These are phyloP conservation scores for Phytophthora pini DNA, from an alignment of 352 stramenopile genomes.

Conservation along the genomic window DNA sequence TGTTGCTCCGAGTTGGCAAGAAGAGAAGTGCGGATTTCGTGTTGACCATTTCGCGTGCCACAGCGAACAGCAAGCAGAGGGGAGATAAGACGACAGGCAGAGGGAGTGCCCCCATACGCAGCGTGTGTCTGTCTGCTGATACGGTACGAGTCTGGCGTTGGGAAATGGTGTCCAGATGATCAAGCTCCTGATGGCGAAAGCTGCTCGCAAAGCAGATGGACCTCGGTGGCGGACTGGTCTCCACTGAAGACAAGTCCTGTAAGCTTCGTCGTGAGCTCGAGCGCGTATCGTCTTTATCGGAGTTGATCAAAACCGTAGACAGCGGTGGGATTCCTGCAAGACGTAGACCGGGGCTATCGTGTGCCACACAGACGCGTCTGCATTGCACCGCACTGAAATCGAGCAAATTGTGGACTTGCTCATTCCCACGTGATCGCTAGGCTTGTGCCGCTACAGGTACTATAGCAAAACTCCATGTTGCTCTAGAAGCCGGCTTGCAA, in stretches of 20 bases:
- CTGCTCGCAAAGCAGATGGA: constrained; percentile 36
- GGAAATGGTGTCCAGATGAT: constrained; percentile 18
- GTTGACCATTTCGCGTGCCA: constrained; percentile 2
- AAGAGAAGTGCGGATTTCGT: constrained; percentile 20
- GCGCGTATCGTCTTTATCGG: constrained; percentile 10
- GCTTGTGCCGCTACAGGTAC: neutral
- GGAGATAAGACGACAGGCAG: constrained; percentile 37
- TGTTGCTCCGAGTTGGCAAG: constrained; percentile 23
- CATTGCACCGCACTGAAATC: constrained; percentile 18
- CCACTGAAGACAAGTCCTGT: constrained; percentile 6
- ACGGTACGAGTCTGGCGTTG: constrained; percentile 12
- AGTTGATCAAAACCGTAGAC: constrained; percentile 10
- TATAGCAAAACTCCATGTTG: neutral
- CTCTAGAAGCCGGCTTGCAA: neutral
- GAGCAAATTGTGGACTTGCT: neutral
- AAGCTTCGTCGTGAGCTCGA: constrained; percentile 23
- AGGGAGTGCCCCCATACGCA: constrained; percentile 18
- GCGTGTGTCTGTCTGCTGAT: constrained; percentile 19
- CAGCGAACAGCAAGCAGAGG: constrained; percentile 28
- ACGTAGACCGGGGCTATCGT: constrained; percentile 19
- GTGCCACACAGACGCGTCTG: constrained; percentile 3
- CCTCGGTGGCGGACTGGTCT: constrained; percentile 2
- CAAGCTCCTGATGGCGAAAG: constrained; percentile 10
- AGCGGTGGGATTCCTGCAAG: constrained; percentile 16
- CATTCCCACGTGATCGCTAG: constrained; percentile 12